A percentile compares a stretch with the other conserved stretches of the same genome.
These are phyloP conservation scores for Scenedesmus sp. DNA, from an alignment of 163 green algal genomes.

Conservation along the genomic window DNA sequence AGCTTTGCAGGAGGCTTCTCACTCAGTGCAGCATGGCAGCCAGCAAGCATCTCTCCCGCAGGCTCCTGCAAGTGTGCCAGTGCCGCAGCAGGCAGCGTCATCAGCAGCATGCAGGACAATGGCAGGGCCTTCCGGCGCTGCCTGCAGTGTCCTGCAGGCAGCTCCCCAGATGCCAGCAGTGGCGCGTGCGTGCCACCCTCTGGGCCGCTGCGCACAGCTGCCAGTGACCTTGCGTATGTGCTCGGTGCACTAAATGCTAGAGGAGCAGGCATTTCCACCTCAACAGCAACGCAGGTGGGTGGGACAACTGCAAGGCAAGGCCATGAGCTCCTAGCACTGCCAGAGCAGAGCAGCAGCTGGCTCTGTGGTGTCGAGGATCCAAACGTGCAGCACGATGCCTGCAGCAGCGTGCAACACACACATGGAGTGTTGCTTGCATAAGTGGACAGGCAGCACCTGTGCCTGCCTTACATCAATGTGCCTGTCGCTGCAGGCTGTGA, in stretches of 20 bases:
- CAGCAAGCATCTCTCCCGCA: constrained; percentile 4
- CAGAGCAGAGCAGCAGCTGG: neutral
- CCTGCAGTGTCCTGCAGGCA: constrained; percentile 42
- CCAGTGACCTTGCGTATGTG: constrained; percentile 32
- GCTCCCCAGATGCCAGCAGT: constrained; percentile 3
- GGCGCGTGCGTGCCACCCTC: constrained; percentile 18
- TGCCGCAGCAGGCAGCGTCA: neutral
- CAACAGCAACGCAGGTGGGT: constrained; percentile 48
- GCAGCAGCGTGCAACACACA: constrained; percentile 5
- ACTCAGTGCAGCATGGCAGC: constrained; percentile 26
- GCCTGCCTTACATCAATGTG: neutral
- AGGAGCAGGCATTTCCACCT: constrained; percentile 25
- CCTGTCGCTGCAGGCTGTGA: constrained; percentile 20
- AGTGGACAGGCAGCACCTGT: neutral
- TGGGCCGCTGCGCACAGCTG: constrained; percentile 20
- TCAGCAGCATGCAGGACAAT: constrained; percentile 21
- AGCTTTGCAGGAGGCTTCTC: constrained; percentile 35
- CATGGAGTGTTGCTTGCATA: neutral
- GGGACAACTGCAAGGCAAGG: neutral
- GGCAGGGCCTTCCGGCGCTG: constrained; percentile 29
- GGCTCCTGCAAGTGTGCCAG: constrained; percentile 22
- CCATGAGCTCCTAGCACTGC: neutral
- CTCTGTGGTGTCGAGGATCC: neutral
- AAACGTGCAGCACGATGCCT: neutral
- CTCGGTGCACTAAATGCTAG: constrained; percentile 32